A percentile compares a stretch with the other conserved stretches of the same genome.
Evolutionary conservation across 495 filamentous ascomycete genomes (phyloP).

Genomic region (Monascus purpureus): DNA sequence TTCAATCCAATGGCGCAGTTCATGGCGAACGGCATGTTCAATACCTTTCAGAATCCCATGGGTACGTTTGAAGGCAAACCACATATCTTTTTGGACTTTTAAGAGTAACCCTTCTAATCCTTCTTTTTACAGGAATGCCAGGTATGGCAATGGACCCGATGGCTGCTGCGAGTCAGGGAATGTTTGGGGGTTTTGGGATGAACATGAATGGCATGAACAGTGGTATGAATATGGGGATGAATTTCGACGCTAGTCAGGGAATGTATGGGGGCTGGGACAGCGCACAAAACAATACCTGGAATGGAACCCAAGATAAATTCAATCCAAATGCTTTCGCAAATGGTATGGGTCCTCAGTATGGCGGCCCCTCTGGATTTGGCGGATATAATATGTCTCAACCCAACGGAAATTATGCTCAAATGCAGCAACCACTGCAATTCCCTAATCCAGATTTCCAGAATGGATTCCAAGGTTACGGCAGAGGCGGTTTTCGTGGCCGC

Average conservation of each 20-base stretch:
- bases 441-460: slow-evolving; percentile 45
- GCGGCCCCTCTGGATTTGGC: slow-evolving; percentile 65
- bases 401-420: slow-evolving; percentile 40
- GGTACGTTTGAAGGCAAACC: no score
- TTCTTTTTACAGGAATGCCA: slow-evolving; percentile 44
- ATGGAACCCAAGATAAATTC: slow-evolving; percentile 56
- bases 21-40: slow-evolving; percentile 63
- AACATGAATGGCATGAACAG: slow-evolving; percentile 87
- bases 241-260: slow-evolving; percentile 51
- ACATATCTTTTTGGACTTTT: no score
- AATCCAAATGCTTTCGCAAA: slow-evolving; percentile 59
- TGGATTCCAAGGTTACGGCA: slow-evolving; percentile 46
- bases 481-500: slow-evolving; percentile 49
- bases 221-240: slow-evolving; percentile 74
- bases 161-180: slow-evolving; percentile 66
- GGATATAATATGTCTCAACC: slow-evolving; percentile 53
- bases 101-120: slow-evolving; percentile 5
- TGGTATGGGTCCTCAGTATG: slow-evolving; percentile 76
- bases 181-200: slow-evolving; percentile 83
- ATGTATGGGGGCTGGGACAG: slow-evolving; percentile 54
- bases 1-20: slow-evolving; percentile 63
- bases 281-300: slow-evolving; percentile 52
- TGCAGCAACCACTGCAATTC: slow-evolving; percentile 34
- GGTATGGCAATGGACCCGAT: slow-evolving; percentile 82
- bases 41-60: slow-evolving; percentile 52